Base-by-base conservation (phyloP, 2,329 filamentous ascomycete species). In the Aspergillus sclerotialis region DNA sequence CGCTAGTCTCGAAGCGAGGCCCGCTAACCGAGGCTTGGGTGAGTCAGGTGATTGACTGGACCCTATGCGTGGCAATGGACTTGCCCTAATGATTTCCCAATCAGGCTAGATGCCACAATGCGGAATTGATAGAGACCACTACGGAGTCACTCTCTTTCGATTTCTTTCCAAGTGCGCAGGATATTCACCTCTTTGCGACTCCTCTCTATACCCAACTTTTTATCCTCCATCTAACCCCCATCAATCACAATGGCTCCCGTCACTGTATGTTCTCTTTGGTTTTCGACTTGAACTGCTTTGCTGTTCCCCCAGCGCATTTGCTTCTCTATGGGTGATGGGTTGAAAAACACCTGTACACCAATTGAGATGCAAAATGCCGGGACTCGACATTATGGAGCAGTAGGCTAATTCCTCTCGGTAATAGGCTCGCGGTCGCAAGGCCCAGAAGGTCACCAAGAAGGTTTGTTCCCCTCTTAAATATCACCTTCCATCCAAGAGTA, bases 141-240 rank as follows among this genome's bases (percentile, higher is more conserved):
- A n/a, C n/a, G n/a, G n/a, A n/a, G n/a, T n/a, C n/a, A n/a, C n/a
- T n/a, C 50, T 45, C 45, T 45, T 44, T 45, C 47, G 43, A 43
- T 51, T 49, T 46, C 46, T 49, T 49, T 42, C 44, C 41, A 45
- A 52, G 63, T 73, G 76, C 86, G 86, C 82, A 92, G 86, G 86
- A 92, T 92, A 83, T 72, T 72, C 69, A 92, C 73, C 67, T 88
- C 82, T 88, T 87, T 88, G 82, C 82, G 82, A 70, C 68, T 56
- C 45, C 27, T 33, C 33, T 28, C 21, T 38, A 56, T 68, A 52
- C 52, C 48, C 6, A 23, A 42, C 52, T 50, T 49, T 43, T 42
- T 43, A 48, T 43, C 45, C 44, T n/a, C 7, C 23, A 26, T 25
- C 10, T 44, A 48, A 47, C 40, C 41, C 46, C 45, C 54, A 45